Base-by-base conservation (phyloP, 2,329 filamentous ascomycete genomes). In the Venturia carpophila region DNA sequence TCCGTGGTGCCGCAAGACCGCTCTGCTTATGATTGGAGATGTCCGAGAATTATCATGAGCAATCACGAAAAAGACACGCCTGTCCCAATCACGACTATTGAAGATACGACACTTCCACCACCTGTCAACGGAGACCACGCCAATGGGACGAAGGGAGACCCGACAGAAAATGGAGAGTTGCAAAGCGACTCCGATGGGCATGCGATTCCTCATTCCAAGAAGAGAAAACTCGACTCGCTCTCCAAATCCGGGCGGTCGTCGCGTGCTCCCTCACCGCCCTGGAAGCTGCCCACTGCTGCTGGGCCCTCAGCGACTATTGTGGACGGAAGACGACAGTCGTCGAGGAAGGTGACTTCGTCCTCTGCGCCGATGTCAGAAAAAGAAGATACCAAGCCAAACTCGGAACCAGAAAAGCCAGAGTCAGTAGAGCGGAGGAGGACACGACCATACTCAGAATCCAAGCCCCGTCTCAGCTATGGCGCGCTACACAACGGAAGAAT, bases 241-340 rank as follows among this genome's bases (percentile, higher is more conserved):
- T 19, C 47, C 3, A 64, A 58, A n/a, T 64, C 63, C 5, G 47
- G 47, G 21, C 37, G 47, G n/a, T 64, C 52, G 37, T 56, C 47
- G 34, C 63, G 63, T 19, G 47, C 64, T 13, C 41, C 47, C 6
- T 97, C 93, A 68, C 94, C 94, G 69, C 94, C 94, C 27, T 99
- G 94, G 94, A 97, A 94, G 79, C 90, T 86, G 72, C 84, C 90
- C 68, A 84, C 84, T 66, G 91, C 89, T 49, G 90, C 96, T 37
- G 94, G 94, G 0, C 94, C 94, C 27, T 94, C 93, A 3, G 89
- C 90, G 0, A 92, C 95, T 73, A 84, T 89, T 58, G 80, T 83
- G 67, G 80, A 84, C 73, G 85, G 85, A 47, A 80, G 80, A 69
- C 79, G 85, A 67, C 85, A 84, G 74, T 87, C 85, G 56, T 82